These are phyloP conservation scores for Hylodesmum podocarpum DNA, from an alignment of 306 rosid genomes.

Conservation along the genomic window DNA sequence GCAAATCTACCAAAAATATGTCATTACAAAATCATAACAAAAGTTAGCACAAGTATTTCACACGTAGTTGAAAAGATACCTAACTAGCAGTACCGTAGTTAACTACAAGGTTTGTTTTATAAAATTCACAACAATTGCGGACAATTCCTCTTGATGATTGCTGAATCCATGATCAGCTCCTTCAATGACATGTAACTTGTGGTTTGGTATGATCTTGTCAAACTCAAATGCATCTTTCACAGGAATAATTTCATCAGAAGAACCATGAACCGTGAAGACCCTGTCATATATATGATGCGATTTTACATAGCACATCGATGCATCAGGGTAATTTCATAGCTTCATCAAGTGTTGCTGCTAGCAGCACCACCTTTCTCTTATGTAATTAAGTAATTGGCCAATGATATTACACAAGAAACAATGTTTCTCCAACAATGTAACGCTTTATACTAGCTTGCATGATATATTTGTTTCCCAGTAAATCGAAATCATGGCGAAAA, in stretches of 20 bases:
- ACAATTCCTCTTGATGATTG: slow-evolving; percentile 52
- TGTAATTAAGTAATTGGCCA: background rate
- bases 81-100: slow-evolving; percentile 37
- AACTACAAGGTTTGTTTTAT: slow-evolving; percentile 41
- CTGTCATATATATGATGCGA: slow-evolving; percentile 35
- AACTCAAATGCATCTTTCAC: slow-evolving; percentile 65
- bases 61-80: slow-evolving; percentile 10
- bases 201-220: slow-evolving; percentile 67
- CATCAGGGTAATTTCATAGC: background rate
- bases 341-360: background rate
- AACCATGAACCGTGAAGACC: slow-evolving; percentile 74
- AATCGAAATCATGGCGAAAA: background rate
- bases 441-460: background rate
- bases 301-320: slow-evolving; percentile 18
- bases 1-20: background rate
- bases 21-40: background rate
- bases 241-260: slow-evolving; percentile 47
- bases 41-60: background rate
- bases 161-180: slow-evolving; percentile 66
- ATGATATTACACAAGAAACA: background rate
- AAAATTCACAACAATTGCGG: slow-evolving; percentile 44
- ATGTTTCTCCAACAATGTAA: background rate
- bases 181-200: slow-evolving; percentile 54
- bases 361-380: background rate
- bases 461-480: background rate